A percentile compares a stretch with the other conserved stretches of the same genome.
Evolutionary conservation across 2,329 filamentous ascomycete species (phyloP).

Genomic region (Fusarium pilosicola): DNA sequence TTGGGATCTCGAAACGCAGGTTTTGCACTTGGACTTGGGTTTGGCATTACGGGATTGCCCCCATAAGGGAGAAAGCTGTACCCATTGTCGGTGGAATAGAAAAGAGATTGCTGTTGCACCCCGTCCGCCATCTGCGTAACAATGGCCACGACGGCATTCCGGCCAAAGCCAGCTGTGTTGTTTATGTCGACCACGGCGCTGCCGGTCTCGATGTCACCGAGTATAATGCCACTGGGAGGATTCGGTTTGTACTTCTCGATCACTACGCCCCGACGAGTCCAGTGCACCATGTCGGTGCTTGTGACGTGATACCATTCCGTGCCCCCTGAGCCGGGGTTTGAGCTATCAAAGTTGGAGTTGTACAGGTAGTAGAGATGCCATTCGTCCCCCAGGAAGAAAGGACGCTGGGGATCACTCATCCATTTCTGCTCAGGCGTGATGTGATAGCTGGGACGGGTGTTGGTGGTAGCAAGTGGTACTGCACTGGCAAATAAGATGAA

Average conservation of each 20-base stretch:
- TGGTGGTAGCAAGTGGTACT: neutral
- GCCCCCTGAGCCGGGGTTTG: neutral
- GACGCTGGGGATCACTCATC: slow-evolving; percentile 5
- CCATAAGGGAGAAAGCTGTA: neutral
- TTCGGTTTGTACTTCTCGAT: neutral
- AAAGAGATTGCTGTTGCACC: neutral
- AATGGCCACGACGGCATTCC: neutral
- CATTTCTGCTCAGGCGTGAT: neutral
- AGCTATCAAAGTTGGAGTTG: neutral
- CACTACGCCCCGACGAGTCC: neutral
- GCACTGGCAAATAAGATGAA: neutral
- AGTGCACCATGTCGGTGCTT: neutral
- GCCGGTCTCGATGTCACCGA: neutral
- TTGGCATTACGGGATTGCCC: neutral
- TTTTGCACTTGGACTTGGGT: neutral
- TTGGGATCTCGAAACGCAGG: neutral
- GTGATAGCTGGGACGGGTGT: neutral
- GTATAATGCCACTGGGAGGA: neutral
- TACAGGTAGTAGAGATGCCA: slow-evolving; percentile 2
- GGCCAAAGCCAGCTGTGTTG: neutral
- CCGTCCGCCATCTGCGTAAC: neutral
- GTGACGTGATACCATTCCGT: neutral
- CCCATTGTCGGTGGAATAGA: neutral
- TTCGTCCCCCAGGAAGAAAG: neutral
- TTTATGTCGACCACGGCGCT: neutral